Conservation (phyloP, 2,329 filamentous ascomycete species). For the Fusarium beomiforme region DNA sequence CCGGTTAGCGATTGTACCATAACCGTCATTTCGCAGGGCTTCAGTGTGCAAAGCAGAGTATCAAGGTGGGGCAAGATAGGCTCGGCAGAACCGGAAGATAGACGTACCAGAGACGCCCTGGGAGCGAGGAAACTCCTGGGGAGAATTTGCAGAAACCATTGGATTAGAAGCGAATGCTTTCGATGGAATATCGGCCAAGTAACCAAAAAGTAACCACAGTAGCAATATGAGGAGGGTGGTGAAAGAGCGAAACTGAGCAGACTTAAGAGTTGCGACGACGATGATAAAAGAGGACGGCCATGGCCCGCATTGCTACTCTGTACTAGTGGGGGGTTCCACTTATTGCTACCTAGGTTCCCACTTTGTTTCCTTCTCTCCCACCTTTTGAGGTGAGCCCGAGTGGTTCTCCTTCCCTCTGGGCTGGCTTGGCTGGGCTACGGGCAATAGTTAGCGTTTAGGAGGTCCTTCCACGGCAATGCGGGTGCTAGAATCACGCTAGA, state of each 20-base stretch:
- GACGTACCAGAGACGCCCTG: conserved; percentile 40
- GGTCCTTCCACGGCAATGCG: conserved; percentile 15
- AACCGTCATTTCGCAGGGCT: conserved; percentile 6
- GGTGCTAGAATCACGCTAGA: conserved; percentile 36
- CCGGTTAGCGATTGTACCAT: conserved; percentile 35
- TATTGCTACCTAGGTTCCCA: no score
- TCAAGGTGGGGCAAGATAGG: conserved; percentile 42
- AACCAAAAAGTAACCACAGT: conserved; percentile 20
- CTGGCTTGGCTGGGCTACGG: conserved; percentile 5
- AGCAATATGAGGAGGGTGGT: conserved; percentile 29
- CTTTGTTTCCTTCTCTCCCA: conserved; percentile 7
- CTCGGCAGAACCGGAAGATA: conserved; percentile 40
- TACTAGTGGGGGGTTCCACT: conserved; percentile 41
- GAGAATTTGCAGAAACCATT: conserved; percentile 36
- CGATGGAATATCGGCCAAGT: conserved; percentile 17
- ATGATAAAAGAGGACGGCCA: conserved; percentile 43
- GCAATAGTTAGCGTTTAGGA: conserved; percentile 10
- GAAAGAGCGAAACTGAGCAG: conserved; percentile 33
- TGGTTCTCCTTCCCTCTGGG: conserved; percentile 1
- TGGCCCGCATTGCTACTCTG: conserved; percentile 14
- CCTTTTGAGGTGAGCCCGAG: not conserved
- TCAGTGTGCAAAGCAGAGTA: conserved; percentile 15
- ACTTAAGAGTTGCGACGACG: conserved; percentile 40
- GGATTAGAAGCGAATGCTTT: conserved; percentile 14
- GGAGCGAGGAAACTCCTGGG: conserved; percentile 30